Base-by-base conservation (phyloP, 495 filamentous ascomycete genomes). In the Aspergillus conjunctus region DNA sequence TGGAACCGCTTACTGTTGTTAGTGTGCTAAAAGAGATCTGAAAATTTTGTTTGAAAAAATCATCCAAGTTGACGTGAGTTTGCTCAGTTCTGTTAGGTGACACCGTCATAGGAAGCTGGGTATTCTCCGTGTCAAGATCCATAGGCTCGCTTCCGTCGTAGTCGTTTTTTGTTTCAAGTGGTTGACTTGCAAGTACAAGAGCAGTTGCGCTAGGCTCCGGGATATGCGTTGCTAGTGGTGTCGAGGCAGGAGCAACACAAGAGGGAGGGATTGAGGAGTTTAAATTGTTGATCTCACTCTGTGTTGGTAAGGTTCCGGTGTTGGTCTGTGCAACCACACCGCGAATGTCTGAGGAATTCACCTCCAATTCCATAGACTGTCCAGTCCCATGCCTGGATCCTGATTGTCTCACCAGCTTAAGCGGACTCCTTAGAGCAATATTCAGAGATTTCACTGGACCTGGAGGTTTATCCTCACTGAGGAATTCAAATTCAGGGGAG, bases 401-500 rank as follows among this genome's bases (percentile, higher is more conserved):
- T 17, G 46, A 22, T 22, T 20, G 26, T 2, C 66, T 50, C 6
- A 66, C 22, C 15, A 56, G 37, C 3, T 43, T 54, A 17, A 73
- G 49, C 8, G 31, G 18, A 48, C 22, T 54, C 34, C 66, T 65
- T 32, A 70, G 66, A 18, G 66, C 62, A 44, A 76, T n/a, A 51
- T 60, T 54, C 14, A 78, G 64, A 45, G 64, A 70, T 1, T 48
- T 44, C 7, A 50, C 37, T 21, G 56, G 51, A 30, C 61, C 34
- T 6, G 18, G 18, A 22, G 43, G 34, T 2, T 20, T 34, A 12
- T 12, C 18, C 1, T 26, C 31, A 53, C 60, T 46, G n/a, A 70
- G 62, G 37, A 68, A 70, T 0, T 44, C 14, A 33, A 74, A 77
- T 6, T 53, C 59, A 6, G 44, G 44, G 11, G 71, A 73, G 20